These are phyloP conservation scores for Aspergillus alliaceus DNA, from an alignment of 2,329 filamentous ascomycete species.

Conservation along the genomic window DNA sequence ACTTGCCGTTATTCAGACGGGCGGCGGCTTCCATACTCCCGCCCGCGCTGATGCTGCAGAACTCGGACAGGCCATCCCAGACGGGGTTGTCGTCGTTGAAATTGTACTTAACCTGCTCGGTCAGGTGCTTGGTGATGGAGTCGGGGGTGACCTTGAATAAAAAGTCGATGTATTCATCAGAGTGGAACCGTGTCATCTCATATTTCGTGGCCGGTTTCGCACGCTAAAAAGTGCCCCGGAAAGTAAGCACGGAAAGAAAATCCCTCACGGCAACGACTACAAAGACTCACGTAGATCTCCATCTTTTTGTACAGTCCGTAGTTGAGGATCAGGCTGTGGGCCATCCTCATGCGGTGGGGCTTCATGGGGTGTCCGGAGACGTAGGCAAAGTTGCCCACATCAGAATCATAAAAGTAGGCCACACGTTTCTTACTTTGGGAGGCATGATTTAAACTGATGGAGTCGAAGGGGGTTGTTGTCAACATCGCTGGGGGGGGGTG, in stretches of 20 bases:
- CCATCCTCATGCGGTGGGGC: slow-evolving; percentile 67
- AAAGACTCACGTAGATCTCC: slow-evolving; percentile 64
- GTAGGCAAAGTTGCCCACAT: slow-evolving; percentile 98
- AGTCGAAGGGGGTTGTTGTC: background rate
- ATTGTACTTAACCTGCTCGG: slow-evolving; percentile 82
- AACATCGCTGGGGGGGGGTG: background rate
- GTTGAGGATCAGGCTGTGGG: slow-evolving; percentile 67
- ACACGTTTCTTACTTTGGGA: slow-evolving; percentile 66
- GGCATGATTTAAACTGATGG: background rate
- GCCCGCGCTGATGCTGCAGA: slow-evolving; percentile 70
- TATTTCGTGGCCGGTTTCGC: slow-evolving; percentile 74
- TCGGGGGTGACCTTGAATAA: slow-evolving; percentile 89
- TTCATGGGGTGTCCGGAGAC: slow-evolving; percentile 72
- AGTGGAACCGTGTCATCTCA: slow-evolving; percentile 73
- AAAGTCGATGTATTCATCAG: slow-evolving; percentile 72
- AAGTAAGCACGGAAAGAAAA: slow-evolving; percentile 10
- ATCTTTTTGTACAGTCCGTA: slow-evolving; percentile 71
- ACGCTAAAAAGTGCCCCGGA: slow-evolving; percentile 52
- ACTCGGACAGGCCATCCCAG: slow-evolving; percentile 71
- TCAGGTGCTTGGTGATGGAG: slow-evolving; percentile 91
- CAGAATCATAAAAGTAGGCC: slow-evolving; percentile 97
- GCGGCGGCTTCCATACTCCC: slow-evolving; percentile 71
- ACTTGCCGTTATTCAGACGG: slow-evolving; percentile 66
- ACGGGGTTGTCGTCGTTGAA: slow-evolving; percentile 66
- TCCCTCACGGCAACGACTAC: background rate